These are phyloP conservation scores for Nemania sp. DNA, from an alignment of 2,329 filamentous ascomycete genomes.

Conservation along the genomic window DNA sequence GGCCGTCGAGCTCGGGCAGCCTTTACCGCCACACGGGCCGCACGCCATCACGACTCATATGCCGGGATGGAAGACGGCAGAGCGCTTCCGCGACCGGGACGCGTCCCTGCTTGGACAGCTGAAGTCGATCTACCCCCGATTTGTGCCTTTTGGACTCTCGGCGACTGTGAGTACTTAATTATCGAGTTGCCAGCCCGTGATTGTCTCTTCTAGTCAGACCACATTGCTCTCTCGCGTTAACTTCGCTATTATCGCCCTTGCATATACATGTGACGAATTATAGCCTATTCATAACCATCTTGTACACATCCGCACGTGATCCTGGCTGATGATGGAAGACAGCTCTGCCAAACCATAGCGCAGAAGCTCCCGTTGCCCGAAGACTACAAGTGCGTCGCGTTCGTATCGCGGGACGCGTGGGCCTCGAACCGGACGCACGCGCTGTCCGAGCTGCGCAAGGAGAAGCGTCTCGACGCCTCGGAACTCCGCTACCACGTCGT, in stretches of 20 bases:
- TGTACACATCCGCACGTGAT: background rate
- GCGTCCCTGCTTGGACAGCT: slow-evolving; percentile 41
- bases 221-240: too few relatives aligned
- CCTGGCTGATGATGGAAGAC: background rate
- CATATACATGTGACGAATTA: too few relatives aligned
- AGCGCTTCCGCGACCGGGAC: slow-evolving; percentile 49
- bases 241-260: too few relatives aligned
- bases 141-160: slow-evolving; percentile 47
- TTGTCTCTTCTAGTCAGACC: background rate
- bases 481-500: slow-evolving; percentile 48
- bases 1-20: slow-evolving; percentile 45
- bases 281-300: too few relatives aligned
- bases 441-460: slow-evolving; percentile 42
- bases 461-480: slow-evolving; percentile 41
- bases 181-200: background rate
- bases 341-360: slow-evolving; percentile 47
- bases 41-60: slow-evolving; percentile 54
- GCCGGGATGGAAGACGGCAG: slow-evolving; percentile 49
- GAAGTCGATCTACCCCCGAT: slow-evolving; percentile 53
- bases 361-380: slow-evolving; percentile 38
- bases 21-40: slow-evolving; percentile 51
- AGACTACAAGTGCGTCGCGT: slow-evolving; percentile 37
- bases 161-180: slow-evolving; percentile 42
- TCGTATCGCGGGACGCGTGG: slow-evolving; percentile 39
- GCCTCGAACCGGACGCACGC: slow-evolving; percentile 38